Evolutionary conservation across 768 basidiomycete species (phyloP).

Genomic region (Mycena alexandri): DNA sequence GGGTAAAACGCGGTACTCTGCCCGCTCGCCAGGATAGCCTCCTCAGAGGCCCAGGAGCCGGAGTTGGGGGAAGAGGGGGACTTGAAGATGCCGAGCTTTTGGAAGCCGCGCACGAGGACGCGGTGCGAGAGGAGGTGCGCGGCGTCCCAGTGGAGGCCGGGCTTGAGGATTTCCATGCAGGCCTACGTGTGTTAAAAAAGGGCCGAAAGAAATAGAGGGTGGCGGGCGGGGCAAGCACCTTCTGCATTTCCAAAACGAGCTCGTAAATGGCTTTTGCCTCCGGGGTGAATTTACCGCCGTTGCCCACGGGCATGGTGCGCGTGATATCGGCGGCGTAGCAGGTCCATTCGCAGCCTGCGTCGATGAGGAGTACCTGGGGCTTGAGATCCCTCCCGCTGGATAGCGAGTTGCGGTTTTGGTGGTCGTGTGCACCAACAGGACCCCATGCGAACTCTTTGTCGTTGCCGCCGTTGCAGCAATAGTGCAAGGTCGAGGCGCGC

Average conservation of each 20-base stretch:
- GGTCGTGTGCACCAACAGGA: slow-evolving; percentile 69
- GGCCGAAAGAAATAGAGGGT: not conserved
- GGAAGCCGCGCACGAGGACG: slow-evolving; percentile 84
- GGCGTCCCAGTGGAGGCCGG: slow-evolving; percentile 91
- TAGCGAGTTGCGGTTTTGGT: slow-evolving; percentile 64
- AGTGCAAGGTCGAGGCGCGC: slow-evolving; percentile 91
- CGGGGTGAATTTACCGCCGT: slow-evolving; percentile 88
- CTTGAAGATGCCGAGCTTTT: slow-evolving; percentile 88
- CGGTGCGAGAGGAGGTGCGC: slow-evolving; percentile 89
- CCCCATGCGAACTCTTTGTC: slow-evolving; percentile 90
- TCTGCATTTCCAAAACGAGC: slow-evolving; percentile 92
- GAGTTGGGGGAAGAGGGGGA: slow-evolving; percentile 60
- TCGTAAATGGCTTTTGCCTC: slow-evolving; percentile 88
- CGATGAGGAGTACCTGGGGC: slow-evolving; percentile 88
- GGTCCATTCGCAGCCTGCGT: slow-evolving; percentile 93
- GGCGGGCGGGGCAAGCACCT: slow-evolving; percentile 53
- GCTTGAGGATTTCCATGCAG: slow-evolving; percentile 76
- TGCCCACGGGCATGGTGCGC: slow-evolving; percentile 93
- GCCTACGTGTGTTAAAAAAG: slow-evolving; percentile 59
- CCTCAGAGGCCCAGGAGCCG: slow-evolving; percentile 71
- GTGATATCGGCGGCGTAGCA: slow-evolving; percentile 69
- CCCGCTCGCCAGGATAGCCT: slow-evolving; percentile 81
- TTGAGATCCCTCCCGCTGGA: slow-evolving; percentile 58
- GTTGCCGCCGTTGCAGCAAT: slow-evolving; percentile 80
- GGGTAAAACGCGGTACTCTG: slow-evolving; percentile 92